Base-by-base conservation (phyloP, 192 early-diverging fungal genomes). In the Coemansia sp. region DNA sequence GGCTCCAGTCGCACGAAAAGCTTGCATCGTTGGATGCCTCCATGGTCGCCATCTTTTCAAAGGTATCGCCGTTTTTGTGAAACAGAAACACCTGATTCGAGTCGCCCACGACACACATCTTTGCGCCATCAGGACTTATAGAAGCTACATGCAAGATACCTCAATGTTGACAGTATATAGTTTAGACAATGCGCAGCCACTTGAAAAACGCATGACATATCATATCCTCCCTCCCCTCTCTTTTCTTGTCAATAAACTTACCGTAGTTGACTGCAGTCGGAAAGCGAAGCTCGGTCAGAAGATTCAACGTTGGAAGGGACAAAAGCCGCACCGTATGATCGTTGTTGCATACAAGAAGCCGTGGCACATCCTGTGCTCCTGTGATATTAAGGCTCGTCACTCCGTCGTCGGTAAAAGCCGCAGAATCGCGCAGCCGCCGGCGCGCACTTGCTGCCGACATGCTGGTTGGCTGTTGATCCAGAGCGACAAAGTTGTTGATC, bases 1-100 rank as follows among this genome's bases (percentile, higher is more conserved):
- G 92, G 68, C 90, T 96, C 93, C 94, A 98, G 24, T 94, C 86
- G 69, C 94, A 95, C 8, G 91, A 94, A 60, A 96, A 98, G 9
- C 90, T 89, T 0, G 96, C 91, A 55, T 95, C 93, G 39, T 80
- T 86, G 10, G 85, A 82, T 0, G 86, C 93, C 79, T 69, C 87
- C 65, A 91, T 74, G 12, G 88, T 89, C 0, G 81, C 82, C n/a
- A 91, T 82, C 52, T 82, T 70, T 58, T 86, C 80, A 67, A 94
- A 96, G 3, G 73, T 64, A 62, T 74, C 44, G 71, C 75, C 54
- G 82, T 64, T 84, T 43, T 93, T 85, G 66, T 89, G 85, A 67
- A 89, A 98, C 51, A 96, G 61, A 66, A 88, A 92, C 23, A 95
- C 92, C 51, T 89, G 79, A 53, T 88, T 87, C 7, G 89, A 83